Base-by-base conservation (phyloP, 2,329 filamentous ascomycete species). In the Byssochlamys sp. region DNA sequence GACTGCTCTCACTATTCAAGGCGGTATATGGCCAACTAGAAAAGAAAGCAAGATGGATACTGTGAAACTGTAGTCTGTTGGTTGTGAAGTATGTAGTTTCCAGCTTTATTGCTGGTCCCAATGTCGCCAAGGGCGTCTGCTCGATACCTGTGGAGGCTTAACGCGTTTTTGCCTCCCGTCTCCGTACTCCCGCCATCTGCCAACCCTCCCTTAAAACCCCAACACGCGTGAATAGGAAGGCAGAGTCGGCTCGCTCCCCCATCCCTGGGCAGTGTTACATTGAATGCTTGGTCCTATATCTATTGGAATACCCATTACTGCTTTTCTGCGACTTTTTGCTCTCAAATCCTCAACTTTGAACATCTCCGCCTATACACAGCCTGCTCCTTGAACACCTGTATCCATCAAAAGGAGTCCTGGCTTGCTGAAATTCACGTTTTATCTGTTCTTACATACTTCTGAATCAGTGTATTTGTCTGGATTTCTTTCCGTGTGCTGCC, bases 151-250 rank as follows among this genome's bases (percentile, higher is more conserved):
- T 27, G 49, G 55, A 45, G 29, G 25, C 25, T 49, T 55, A 52
- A 58, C 60, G 60, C 60, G 60, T 60, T 60, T 59, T 61, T 54
- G 54, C 54, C 54, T 55, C 54, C 54, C 54, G 54, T 51, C 31
- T 39, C 53, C 53, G 31, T 39, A 58, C 54, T 57, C 50, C 54
- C 59, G 58, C 58, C 58, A 24, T 58, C 54, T 54, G 53, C 57
- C 57, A 39, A 9, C 51, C 54, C 45, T 33, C 57, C 19, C 53
- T 55, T 48, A 33, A 52, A 52, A 55, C 33, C 57, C 48, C 31
- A 48, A 49, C 31, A 55, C 52, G 52, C 52, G 52, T 53, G 52
- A 35, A 53, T 31, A 31, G 28, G 19, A 26, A 28, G 27, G n/a
- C 19, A 11, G n/a, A 7, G 9, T 29, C 27, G 29, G 33, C 52